Conservation (phyloP, 768 basidiomycete genomes). For the Lactarius evosmus region DNA sequence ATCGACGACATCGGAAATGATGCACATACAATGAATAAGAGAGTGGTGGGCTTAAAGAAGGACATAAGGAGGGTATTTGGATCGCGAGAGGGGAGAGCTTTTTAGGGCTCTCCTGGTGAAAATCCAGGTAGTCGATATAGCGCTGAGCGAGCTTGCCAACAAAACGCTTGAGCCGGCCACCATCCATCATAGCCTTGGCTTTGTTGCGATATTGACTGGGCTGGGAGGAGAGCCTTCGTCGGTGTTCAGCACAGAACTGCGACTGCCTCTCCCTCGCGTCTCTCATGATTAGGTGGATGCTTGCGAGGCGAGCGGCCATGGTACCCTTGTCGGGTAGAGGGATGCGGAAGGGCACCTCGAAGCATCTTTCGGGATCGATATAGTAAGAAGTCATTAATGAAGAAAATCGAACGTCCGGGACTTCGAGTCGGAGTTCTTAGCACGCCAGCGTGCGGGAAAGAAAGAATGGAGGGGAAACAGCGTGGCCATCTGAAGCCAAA, state of each 20-base stretch:
- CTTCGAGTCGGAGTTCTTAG: constrained; percentile 20
- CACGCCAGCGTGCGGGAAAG: constrained; percentile 20
- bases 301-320: constrained; percentile 19
- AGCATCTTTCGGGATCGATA: constrained; percentile 23
- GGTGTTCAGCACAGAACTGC: constrained; percentile 10
- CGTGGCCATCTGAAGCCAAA: constrained; percentile 2
- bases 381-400: constrained; percentile 17
- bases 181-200: constrained; percentile 11
- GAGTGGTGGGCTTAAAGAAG: constrained; percentile 6
- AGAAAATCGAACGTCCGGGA: neutral
- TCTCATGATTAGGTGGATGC: constrained; percentile 14
- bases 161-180: constrained; percentile 10
- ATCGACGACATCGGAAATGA: neutral
- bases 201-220: constrained; percentile 17
- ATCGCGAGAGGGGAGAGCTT: constrained; percentile 16
- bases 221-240: constrained; percentile 3
- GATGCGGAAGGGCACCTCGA: constrained; percentile 20
- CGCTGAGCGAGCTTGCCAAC: constrained; percentile 13
- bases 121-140: constrained; percentile 18
- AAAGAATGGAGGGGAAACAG: constrained; percentile 12
- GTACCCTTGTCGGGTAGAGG: constrained; percentile 14
- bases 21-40: constrained; percentile 19
- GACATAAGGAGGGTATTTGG: constrained; percentile 9
- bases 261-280: constrained; percentile 23
- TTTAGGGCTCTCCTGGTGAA: constrained; percentile 12